Conservation (phyloP, 2,329 filamentous ascomycete genomes). For the Aspergillus unguis region DNA sequence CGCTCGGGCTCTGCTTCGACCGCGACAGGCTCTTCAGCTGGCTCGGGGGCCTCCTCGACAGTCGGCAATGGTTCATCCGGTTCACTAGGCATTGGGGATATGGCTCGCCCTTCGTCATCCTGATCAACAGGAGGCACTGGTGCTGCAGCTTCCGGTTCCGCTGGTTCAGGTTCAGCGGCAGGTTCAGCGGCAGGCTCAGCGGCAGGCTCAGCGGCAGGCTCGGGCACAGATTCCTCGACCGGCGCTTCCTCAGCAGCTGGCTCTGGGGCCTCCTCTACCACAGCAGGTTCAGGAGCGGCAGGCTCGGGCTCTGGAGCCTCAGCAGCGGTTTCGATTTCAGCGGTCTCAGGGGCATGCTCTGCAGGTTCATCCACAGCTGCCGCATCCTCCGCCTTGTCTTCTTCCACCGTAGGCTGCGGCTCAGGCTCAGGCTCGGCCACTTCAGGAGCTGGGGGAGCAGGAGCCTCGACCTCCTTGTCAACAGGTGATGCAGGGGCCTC, state of each 20-base stretch:
- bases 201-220: not conserved
- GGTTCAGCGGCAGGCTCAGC: not conserved
- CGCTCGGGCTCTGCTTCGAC: not conserved
- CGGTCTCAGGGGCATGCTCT: not conserved
- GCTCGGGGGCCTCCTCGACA: conserved; percentile 12
- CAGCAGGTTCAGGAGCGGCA: not conserved
- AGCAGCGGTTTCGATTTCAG: not conserved
- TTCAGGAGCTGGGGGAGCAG: not conserved
- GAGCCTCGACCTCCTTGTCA: conserved; percentile 6
- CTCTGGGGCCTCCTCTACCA: not conserved
- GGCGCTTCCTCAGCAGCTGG: not conserved
- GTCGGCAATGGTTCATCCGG: conserved; percentile 15
- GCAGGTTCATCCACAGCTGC: not conserved
- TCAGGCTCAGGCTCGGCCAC: conserved; percentile 7
- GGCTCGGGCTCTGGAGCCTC: not conserved
- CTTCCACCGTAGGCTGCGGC: not conserved
- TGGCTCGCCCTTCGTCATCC: conserved; percentile 6
- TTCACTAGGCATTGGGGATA: conserved; percentile 16
- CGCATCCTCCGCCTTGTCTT: not conserved
- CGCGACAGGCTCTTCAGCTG: not conserved
- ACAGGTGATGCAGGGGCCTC: conserved; percentile 9
- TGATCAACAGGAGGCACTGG: conserved; percentile 7
- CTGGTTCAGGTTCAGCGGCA: conserved; percentile 4
- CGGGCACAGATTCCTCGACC: not conserved
- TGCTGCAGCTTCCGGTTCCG: conserved; percentile 14